These are phyloP conservation scores for Cetradonia linearis DNA, from an alignment of 495 filamentous ascomycete species.

Conservation along the genomic window DNA sequence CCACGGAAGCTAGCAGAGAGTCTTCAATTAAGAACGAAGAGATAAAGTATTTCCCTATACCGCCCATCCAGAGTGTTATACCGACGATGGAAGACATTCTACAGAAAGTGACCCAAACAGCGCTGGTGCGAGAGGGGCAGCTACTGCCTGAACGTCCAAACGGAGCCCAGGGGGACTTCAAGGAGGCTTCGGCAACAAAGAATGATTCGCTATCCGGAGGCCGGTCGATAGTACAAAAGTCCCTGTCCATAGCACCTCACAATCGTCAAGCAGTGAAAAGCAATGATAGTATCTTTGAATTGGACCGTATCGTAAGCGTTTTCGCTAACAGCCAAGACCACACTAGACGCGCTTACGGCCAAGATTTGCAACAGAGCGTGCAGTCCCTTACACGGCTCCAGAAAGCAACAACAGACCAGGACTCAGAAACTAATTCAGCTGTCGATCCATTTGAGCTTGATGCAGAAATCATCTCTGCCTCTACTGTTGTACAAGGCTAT, in stretches of 20 bases:
- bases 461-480: constrained; percentile 22
- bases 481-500: constrained; percentile 9
- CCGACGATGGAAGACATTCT: not conserved
- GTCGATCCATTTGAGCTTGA: not conserved
- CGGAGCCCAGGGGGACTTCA: not conserved
- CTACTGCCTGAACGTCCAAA: not conserved
- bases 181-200: not conserved
- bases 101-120: not conserved
- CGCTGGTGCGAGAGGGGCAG: not conserved
- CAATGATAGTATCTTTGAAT: not conserved
- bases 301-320: constrained; percentile 22
- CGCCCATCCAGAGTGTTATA: not conserved
- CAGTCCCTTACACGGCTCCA: constrained; percentile 19
- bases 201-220: constrained; percentile 1
- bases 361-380: constrained; percentile 32
- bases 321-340: constrained; percentile 27
- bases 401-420: not conserved
- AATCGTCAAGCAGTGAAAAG: not conserved
- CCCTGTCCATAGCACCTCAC: not conserved
- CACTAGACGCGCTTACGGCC: constrained; percentile 31
- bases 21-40: not conserved
- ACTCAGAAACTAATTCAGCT: not conserved
- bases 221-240: not conserved
- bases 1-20: not conserved
- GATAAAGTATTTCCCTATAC: not conserved